These are phyloP conservation scores for Trametes hirsuta DNA, from an alignment of 1,284 basidiomycete genomes.

Conservation along the genomic window DNA sequence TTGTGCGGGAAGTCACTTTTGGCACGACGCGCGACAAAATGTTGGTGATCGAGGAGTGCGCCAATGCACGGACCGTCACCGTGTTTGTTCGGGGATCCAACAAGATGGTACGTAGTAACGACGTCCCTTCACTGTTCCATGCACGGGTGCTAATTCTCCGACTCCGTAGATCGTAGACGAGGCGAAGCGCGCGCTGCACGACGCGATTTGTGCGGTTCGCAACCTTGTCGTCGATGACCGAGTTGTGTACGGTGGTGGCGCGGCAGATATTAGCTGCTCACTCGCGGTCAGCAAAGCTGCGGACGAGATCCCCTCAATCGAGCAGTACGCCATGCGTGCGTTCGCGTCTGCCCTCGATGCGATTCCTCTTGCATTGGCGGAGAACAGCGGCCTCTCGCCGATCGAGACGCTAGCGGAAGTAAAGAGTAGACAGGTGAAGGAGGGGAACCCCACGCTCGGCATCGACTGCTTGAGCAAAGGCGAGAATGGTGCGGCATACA, in stretches of 20 bases:
- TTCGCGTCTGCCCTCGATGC: constrained; percentile 95
- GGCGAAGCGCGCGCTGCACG: constrained; percentile 96
- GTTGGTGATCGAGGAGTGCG: constrained; percentile 98
- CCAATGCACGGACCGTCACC: constrained; percentile 95
- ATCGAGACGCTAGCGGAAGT: constrained; percentile 97
- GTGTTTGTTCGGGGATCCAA: constrained; percentile 98
- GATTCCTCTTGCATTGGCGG: constrained; percentile 92
- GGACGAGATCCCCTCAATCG: constrained; percentile 96
- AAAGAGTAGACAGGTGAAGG: constrained; percentile 91
- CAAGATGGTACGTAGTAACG: constrained; percentile 81
- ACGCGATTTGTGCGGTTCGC: constrained; percentile 96
- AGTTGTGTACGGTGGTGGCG: constrained; percentile 97
- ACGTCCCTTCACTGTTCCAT: neutral
- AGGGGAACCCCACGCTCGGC: constrained; percentile 84
- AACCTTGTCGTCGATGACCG: constrained; percentile 96
- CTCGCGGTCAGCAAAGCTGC: constrained; percentile 94
- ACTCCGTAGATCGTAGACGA: constrained; percentile 90
- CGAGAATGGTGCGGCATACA: constrained; percentile 72
- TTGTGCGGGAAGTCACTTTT: constrained; percentile 94
- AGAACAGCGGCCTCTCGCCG: constrained; percentile 95
- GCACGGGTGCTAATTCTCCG: neutral
- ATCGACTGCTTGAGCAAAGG: constrained; percentile 92
- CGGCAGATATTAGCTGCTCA: constrained; percentile 95
- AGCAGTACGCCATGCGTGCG: constrained; percentile 99
- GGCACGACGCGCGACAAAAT: constrained; percentile 99